Base-by-base conservation (phyloP, 495 filamentous ascomycete species). In the Thermochaetoides thermophila region DNA sequence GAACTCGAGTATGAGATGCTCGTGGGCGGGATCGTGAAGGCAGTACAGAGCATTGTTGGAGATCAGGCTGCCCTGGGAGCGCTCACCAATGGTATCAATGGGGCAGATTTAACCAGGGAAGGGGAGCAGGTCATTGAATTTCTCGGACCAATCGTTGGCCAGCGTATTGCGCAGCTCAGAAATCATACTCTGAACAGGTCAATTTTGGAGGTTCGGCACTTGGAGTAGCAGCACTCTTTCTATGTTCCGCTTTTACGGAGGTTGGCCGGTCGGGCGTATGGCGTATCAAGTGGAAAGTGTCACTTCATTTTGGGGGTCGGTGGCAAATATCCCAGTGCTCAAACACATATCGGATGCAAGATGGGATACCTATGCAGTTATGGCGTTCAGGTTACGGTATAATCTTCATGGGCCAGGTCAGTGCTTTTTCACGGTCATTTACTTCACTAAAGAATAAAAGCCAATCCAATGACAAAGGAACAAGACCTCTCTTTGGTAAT, bases 1-100 rank as follows among this genome's bases (percentile, higher is more conserved):
- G 46, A 57, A 7, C 44, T 59, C 2, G 77, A 83, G 40, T 72
- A 67, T 3, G 74, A 82, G 47, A 68, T 66, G 40, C 58, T 84
- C 4, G 50, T 83, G 1, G 62, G 48, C 8, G 74, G 67, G 0
- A 56, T 86, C 12, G 43, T 82, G 28, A 68, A 67, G 35, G 71
- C 78, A 0, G 47, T 84, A 30, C 42, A 53, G 3, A 59, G 59
- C 1, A 44, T 79, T 5, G 39, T 42, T 2, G 45, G 17, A 1
- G 41, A 33, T 11, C 10, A 17, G 4, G 24, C 20, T 7, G 27
- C 28, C 8, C n/a, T n/a, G n/a, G n/a, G n/a, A n/a, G 19, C 37
- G 8, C 26, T 42, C 22, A 34, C 49, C 4, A 48, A 51, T 17
- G 50, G 48, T 0, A 35, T 41, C 3, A 46, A 57, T 15, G 51